Percentiles rank a stretch among this genome's conserved stretches.
Evolutionary conservation across 208 protist species (phyloP).

Genomic region (Trichomonas vaginalis): DNA sequence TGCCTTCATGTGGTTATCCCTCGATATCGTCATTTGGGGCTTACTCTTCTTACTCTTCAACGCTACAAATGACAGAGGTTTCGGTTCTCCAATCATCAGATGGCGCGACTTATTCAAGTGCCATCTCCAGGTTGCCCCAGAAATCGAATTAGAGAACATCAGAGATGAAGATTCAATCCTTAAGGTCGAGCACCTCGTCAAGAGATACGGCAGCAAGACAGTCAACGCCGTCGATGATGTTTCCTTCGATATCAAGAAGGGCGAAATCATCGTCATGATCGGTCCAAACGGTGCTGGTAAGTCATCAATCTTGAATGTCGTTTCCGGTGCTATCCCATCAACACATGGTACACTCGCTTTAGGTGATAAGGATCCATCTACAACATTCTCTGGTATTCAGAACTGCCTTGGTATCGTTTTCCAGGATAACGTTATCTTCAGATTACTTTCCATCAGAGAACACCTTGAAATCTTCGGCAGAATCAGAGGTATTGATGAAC

Average conservation of each 20-base stretch:
- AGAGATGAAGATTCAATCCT: neutral
- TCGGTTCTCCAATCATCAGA: neutral
- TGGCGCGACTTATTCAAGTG: neutral
- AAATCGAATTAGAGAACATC: neutral
- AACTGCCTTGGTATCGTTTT: neutral
- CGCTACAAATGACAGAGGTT: neutral
- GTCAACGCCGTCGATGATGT: neutral
- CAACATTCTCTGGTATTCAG: neutral
- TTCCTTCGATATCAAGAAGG: neutral
- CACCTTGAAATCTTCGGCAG: neutral
- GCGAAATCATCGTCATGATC: neutral
- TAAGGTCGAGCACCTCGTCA: neutral
- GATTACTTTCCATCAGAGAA: neutral
- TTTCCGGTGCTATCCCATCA: neutral
- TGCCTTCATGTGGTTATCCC: neutral
- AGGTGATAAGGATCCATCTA: neutral
- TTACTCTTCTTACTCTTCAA: neutral
- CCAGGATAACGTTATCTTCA: neutral
- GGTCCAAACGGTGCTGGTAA: slow-evolving; percentile 10
- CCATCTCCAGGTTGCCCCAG: neutral
- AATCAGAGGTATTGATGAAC: neutral
- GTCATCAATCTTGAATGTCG: neutral
- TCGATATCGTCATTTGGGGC: neutral
- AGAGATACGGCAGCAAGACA: neutral
- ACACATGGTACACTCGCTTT: neutral